Base-by-base conservation (phyloP, 2,329 filamentous ascomycete species). In the Diaporthe australafricana region DNA sequence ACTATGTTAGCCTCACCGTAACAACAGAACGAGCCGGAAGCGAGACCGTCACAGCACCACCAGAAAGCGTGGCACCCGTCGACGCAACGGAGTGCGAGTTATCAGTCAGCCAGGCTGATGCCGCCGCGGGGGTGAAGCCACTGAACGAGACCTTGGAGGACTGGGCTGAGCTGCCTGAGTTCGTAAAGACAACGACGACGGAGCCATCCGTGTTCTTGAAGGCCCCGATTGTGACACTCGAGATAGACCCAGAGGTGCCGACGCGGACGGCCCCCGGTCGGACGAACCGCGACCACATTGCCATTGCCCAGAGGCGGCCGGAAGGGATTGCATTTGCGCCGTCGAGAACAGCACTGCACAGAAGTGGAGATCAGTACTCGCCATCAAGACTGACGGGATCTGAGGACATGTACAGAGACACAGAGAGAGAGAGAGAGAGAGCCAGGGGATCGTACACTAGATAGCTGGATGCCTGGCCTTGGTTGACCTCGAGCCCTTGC, bases 21-120 rank as follows among this genome's bases (percentile, higher is more conserved):
- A 78, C 74, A 7, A 78, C 75, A 7, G 71, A 73, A 27, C 75
- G 71, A 17, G 71, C 71, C 38, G 77, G 77, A 35, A 79, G 60
- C 30, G 73, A 75, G 6, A 77, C 77, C n/a, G 73, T 74, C 9
- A 74, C 75, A 17, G 71, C 70, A 14, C 74, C 74, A 2, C 74
- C 75, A 17, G 73, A 73, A 4, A 77, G 57, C 14, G 66, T 70
- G 16, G 72, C 71, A 6, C 62, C 32, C 8, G 76, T 76, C 8
- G 73, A 12, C 14, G 75, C 74, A 47, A 79, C 76, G 40, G 75
- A 74, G 72, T 77, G 70, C 14, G 73, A 74, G 20, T 82, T 81
- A 75, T 84, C 80, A 0, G 82, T 84, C 22, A 83, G 70, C 77
- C 79, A 85, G 12, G 80, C 80, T 40, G 75, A 77, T 4, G 78